Conservation (phyloP, 345 rosid species). For the Populus pruinosa region DNA sequence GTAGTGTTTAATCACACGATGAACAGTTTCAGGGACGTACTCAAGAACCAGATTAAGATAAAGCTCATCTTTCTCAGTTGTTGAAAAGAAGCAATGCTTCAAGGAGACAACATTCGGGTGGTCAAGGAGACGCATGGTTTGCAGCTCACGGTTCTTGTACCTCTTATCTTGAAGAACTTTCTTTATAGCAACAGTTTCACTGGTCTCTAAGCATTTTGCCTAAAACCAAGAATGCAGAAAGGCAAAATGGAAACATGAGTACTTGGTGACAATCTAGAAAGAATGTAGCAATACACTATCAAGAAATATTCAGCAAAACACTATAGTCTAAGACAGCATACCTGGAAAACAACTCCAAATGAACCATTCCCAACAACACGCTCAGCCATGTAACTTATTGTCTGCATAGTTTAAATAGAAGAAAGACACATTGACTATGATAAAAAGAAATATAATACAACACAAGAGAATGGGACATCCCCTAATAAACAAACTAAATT, state of each 20-base stretch:
- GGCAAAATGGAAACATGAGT: neutral
- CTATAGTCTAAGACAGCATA: slow-evolving; percentile 14
- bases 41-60: slow-evolving; percentile 96
- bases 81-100: slow-evolving; percentile 97
- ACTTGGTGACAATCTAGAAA: neutral
- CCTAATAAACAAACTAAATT: neutral
- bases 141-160: slow-evolving; percentile 96
- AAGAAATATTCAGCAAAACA: neutral
- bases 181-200: slow-evolving; percentile 96
- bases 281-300: neutral
- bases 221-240: slow-evolving; percentile 19
- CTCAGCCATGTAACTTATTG: slow-evolving; percentile 98
- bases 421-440: neutral
- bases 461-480: neutral
- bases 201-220: slow-evolving; percentile 96
- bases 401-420: slow-evolving; percentile 36
- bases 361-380: slow-evolving; percentile 98
- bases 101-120: slow-evolving; percentile 85
- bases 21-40: slow-evolving; percentile 92
- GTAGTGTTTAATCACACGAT: slow-evolving; percentile 88
- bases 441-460: neutral
- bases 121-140: slow-evolving; percentile 96
- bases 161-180: slow-evolving; percentile 96
- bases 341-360: slow-evolving; percentile 98
- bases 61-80: slow-evolving; percentile 92